Percentiles rank a stretch among this genome's conserved stretches.
Conservation (phyloP, 495 filamentous ascomycete genomes). For the Hyaloscypha bicolor region DNA sequence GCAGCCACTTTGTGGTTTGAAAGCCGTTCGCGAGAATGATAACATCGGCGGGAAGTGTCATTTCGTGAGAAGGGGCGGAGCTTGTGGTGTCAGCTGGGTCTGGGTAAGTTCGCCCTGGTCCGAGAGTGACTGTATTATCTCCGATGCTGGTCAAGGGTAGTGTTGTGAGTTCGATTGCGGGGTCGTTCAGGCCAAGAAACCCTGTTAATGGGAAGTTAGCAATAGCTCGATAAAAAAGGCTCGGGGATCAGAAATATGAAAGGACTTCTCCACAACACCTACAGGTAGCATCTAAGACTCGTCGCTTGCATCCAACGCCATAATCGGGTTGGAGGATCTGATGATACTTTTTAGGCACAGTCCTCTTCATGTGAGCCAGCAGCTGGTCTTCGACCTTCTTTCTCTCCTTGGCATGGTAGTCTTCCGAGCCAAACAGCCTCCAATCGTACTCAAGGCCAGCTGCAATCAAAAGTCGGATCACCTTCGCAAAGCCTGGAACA, state of each 20-base stretch:
- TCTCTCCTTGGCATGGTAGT: slow-evolving; percentile 36
- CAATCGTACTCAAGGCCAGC: slow-evolving; percentile 38
- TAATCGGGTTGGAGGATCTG: slow-evolving; percentile 66
- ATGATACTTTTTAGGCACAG: slow-evolving; percentile 61
- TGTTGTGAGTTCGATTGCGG: slow-evolving; percentile 56
- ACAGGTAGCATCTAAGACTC: slow-evolving; percentile 59
- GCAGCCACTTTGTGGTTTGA: slow-evolving; percentile 46
- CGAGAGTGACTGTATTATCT: slow-evolving; percentile 53
- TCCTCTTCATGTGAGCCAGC: slow-evolving; percentile 49
- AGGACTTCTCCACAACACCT: neutral
- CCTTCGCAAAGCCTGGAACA: slow-evolving; percentile 25
- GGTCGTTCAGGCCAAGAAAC: slow-evolving; percentile 54
- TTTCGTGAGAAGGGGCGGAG: slow-evolving; percentile 37
- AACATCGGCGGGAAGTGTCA: slow-evolving; percentile 55
- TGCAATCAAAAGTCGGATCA: slow-evolving; percentile 18
- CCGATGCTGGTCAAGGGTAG: slow-evolving; percentile 50
- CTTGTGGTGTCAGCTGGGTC: slow-evolving; percentile 30
- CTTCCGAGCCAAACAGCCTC: slow-evolving; percentile 38
- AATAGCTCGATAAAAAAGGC: neutral
- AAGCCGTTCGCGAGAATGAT: slow-evolving; percentile 65
- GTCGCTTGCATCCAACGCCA: slow-evolving; percentile 62
- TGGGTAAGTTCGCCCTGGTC: slow-evolving; percentile 53
- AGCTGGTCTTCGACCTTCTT: slow-evolving; percentile 43
- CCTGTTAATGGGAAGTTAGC: neutral
- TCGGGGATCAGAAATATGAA: too few species aligned